A percentile compares a stretch with the other conserved stretches of the same genome.
Conservation (phyloP, 176 grass and related monocot genomes). For the Raddia guianensis region DNA sequence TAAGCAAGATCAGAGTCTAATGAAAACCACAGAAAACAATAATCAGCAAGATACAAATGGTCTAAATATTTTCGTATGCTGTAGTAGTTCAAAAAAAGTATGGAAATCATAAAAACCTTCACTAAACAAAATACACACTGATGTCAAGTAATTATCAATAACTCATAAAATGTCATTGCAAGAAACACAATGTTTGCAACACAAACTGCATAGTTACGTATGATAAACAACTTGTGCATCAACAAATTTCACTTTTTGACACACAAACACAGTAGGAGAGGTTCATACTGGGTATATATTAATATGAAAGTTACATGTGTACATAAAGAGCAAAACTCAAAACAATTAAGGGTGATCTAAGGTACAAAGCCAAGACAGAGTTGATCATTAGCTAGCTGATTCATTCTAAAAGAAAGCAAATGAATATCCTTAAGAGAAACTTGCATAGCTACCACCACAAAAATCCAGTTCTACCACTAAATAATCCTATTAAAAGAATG, state of each 20-base stretch:
- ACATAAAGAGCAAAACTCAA: too few species aligned
- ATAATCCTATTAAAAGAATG: neutral
- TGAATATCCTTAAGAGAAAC: too few species aligned
- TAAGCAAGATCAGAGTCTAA: neutral
- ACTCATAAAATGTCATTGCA: neutral
- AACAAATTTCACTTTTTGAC: too few species aligned
- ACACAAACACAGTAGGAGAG: too few species aligned
- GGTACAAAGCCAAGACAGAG: too few species aligned
- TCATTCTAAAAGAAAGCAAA: too few species aligned
- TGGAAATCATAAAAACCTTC: neutral
- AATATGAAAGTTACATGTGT: too few species aligned
- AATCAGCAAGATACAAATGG: neutral
- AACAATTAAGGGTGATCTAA: too few species aligned
- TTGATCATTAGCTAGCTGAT: too few species aligned
- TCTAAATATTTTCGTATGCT: neutral
- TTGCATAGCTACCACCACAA: neutral
- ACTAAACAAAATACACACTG: neutral
- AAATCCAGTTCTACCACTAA: neutral
- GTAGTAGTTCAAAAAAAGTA: neutral
- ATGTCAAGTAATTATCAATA: neutral
- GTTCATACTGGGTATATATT: too few species aligned
- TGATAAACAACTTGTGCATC: too few species aligned
- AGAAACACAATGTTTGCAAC: neutral
- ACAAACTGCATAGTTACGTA: neutral
- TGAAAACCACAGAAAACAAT: neutral